Conservation (phyloP, 2,329 filamentous ascomycete genomes). For the Colletotrichum sp. region DNA sequence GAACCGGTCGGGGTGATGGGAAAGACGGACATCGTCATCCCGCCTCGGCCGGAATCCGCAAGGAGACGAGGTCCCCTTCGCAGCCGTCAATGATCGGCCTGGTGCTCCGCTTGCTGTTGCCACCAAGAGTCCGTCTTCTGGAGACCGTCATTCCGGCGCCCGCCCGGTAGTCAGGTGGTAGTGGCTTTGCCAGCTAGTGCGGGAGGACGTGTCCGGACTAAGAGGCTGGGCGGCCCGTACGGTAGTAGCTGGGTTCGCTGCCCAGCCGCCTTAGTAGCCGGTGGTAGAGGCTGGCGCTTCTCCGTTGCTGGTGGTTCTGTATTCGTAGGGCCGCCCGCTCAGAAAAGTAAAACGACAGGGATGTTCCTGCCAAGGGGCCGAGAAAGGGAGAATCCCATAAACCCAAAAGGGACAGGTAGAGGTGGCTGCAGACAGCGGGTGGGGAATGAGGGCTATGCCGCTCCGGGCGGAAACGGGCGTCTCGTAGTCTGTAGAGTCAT, state of each 20-base stretch:
- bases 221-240: not conserved
- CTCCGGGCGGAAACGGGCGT: constrained; percentile 1
- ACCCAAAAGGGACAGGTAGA: not conserved
- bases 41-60: not conserved
- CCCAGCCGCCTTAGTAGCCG: not conserved
- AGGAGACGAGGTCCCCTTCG: not conserved
- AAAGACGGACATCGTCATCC: not conserved
- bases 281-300: not conserved
- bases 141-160: constrained; percentile 5
- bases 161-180: constrained; percentile 4
- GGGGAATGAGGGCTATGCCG: constrained; percentile 7
- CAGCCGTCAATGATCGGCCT: not conserved
- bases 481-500: not conserved
- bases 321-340: not conserved
- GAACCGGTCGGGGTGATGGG: not conserved
- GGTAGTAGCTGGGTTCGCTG: not conserved
- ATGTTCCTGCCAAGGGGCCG: not conserved
- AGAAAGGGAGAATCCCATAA: not conserved
- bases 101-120: not conserved
- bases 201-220: not conserved
- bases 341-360: not conserved
- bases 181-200: constrained; percentile 11
- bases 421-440: not conserved
- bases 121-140: not conserved
- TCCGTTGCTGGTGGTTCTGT: not conserved